Base-by-base conservation (phyloP, 1,284 basidiomycete genomes). In the Ceratorhiza oryzae-sativae region DNA sequence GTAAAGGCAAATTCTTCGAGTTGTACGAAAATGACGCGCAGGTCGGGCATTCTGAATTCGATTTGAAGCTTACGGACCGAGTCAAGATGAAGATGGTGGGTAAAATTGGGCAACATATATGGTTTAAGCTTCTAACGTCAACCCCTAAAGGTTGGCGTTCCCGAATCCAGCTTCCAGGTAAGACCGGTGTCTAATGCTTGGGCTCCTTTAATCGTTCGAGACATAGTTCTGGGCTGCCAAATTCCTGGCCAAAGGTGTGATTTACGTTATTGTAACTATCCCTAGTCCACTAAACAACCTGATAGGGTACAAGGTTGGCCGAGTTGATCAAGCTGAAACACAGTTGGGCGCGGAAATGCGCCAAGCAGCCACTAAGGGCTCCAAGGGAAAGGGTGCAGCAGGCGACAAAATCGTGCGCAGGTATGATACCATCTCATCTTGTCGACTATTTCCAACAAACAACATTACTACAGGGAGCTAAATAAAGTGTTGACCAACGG, bases 401-500 rank as follows among this genome's bases (percentile, higher is more conserved):
- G 73, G 79, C 77, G 56, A 88, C 86, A 84, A 95, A 77, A 83
- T 97, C 71, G 94, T 97, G 42, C 84, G 90, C 76, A 85, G 89
- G 73, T 73, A 59, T 10, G 23, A 18, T 45, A 3, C 9, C 1
- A 45, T 46, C 27, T n/a, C 18, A 51, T 13, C 32, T 18, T 45
- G 53, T 42, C 20, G 78, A 77, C 53, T 78, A 80, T 65, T 80
- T 36, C n/a, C 25, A 20, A 79, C 67, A 79, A 80, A 58, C 77
- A 78, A 58, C 77, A 39, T 32, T 13, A 36, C 27, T 71, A 72
- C 73, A 91, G 97, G 72, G 97, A 97, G 78, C 86, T 99, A 51
- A 92, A 93, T 78, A 96, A 97, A 82, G 95, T 99, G 45, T 92
- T 97, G 79, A 99, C 97, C 0, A 95, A 94, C 72, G 97, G 97